Evolutionary conservation across 495 filamentous ascomycete genomes (phyloP).

Genomic region (Podospora pseudoanserina): DNA sequence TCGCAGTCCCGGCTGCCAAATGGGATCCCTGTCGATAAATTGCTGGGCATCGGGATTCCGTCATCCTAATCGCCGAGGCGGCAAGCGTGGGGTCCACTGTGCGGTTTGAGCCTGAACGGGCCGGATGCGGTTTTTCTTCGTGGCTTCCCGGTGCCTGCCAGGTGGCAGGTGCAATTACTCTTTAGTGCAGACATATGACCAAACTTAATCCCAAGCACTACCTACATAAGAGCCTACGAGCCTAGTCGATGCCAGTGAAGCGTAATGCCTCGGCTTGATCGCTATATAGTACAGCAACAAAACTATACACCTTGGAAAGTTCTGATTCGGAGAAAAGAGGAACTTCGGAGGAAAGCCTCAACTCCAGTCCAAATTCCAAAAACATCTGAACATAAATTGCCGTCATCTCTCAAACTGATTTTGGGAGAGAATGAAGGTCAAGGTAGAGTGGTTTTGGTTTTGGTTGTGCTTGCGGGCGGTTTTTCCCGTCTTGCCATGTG

Average conservation of each 20-base stretch:
- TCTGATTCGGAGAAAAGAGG: background rate
- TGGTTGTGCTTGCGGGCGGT: no score
- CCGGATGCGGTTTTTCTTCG: conserved; percentile 17
- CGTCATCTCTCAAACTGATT: no score
- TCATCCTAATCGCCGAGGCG: conserved; percentile 22
- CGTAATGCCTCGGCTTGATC: no score
- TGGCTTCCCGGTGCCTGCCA: background rate
- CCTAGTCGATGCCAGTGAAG: background rate
- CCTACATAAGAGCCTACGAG: background rate
- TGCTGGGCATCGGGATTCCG: conserved; percentile 19
- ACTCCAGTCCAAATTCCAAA: background rate
- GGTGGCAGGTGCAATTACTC: background rate
- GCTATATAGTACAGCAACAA: background rate
- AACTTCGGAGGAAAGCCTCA: background rate
- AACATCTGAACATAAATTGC: no score
- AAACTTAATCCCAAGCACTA: background rate
- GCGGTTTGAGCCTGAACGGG: conserved; percentile 7
- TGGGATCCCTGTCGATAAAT: conserved; percentile 12
- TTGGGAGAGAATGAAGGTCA: no score
- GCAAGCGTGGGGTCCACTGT: background rate
- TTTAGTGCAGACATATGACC: background rate
- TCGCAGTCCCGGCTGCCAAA: conserved; percentile 7
- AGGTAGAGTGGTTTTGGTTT: no score
- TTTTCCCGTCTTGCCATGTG: no score
- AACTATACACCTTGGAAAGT: background rate